These are phyloP conservation scores for Alternaria dauci DNA, from an alignment of 2,329 filamentous ascomycete genomes.

Conservation along the genomic window DNA sequence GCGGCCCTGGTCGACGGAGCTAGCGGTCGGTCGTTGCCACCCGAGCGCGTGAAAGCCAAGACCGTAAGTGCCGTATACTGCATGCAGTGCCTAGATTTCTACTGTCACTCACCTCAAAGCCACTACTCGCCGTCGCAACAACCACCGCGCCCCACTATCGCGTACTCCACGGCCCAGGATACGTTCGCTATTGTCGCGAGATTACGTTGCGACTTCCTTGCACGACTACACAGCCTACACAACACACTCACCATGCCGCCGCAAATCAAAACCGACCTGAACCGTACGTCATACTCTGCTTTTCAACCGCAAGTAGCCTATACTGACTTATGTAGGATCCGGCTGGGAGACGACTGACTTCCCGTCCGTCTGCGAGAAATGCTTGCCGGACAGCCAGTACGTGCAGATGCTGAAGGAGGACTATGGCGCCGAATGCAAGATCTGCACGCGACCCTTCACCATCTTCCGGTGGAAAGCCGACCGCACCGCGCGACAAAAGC, in stretches of 20 bases:
- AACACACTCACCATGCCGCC: slow-evolving; percentile 69
- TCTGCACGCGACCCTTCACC: slow-evolving; percentile 93
- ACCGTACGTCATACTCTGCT: slow-evolving; percentile 67
- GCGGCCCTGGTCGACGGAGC: slow-evolving; percentile 17
- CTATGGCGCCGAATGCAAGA: slow-evolving; percentile 75
- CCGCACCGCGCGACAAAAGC: slow-evolving; percentile 88
- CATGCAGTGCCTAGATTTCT: slow-evolving; percentile 28
- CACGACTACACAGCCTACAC: slow-evolving; percentile 3
- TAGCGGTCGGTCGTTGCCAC: slow-evolving; percentile 20
- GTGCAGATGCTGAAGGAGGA: slow-evolving; percentile 99
- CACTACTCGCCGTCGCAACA: slow-evolving; percentile 12
- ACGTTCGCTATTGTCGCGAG: slow-evolving; percentile 9
- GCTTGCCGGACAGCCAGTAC: slow-evolving; percentile 94
- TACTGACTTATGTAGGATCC: not conserved
- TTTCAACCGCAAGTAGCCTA: not conserved
- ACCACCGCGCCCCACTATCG: slow-evolving; percentile 22
- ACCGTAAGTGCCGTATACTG: slow-evolving; percentile 7
- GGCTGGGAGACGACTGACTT: slow-evolving; percentile 96
- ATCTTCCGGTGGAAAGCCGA: slow-evolving; percentile 95
- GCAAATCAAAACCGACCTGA: slow-evolving; percentile 95
- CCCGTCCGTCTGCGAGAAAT: slow-evolving; percentile 88
- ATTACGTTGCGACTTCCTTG: not conserved
- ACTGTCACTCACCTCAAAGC: slow-evolving; percentile 23
- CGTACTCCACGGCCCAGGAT: slow-evolving; percentile 22
- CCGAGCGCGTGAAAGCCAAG: slow-evolving; percentile 21